A percentile compares a stretch with the other conserved stretches of the same genome.
Evolutionary conservation across 768 basidiomycete species (phyloP).

Genomic region (Suillus subluteus): DNA sequence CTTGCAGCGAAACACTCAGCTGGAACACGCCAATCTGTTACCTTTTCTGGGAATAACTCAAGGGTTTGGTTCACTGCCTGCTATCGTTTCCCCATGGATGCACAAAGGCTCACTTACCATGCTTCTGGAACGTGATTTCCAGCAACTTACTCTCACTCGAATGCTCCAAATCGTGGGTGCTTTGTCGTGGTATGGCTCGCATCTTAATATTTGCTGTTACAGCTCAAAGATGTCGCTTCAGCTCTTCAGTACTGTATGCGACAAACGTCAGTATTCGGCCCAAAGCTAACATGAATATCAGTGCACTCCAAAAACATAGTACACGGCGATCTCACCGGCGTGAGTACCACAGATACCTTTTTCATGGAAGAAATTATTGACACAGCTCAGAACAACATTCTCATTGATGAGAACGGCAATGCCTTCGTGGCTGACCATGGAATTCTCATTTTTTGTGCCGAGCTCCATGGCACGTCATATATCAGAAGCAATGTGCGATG

Average conservation of each 20-base stretch:
- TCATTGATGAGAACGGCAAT: not conserved
- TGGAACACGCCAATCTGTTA: conserved; percentile 34
- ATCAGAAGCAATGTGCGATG: conserved; percentile 14
- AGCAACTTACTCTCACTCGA: conserved; percentile 10
- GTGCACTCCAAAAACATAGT: conserved; percentile 19
- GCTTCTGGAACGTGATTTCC: conserved; percentile 14
- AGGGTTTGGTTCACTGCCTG: conserved; percentile 21
- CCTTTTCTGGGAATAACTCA: conserved; percentile 39
- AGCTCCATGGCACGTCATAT: conserved; percentile 34
- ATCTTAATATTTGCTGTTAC: not conserved
- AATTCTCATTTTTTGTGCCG: conserved; percentile 40
- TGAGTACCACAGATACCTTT: not conserved
- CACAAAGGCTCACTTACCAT: conserved; percentile 19
- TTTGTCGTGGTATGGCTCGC: not conserved
- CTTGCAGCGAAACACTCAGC: conserved; percentile 20
- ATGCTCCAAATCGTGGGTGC: conserved; percentile 20
- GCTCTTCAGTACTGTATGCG: conserved; percentile 9
- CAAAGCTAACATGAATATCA: not conserved
- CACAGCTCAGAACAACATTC: conserved; percentile 6
- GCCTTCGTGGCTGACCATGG: conserved; percentile 41
- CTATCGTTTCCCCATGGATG: conserved; percentile 27
- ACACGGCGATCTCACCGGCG: conserved; percentile 40
- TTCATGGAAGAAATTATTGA: not conserved
- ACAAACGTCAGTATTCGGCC: not conserved
- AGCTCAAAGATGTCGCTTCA: conserved; percentile 10